phyloP scores from a whole-genome alignment of 768 basidiomycete species.

The Gymnopilus junonius region DNA sequence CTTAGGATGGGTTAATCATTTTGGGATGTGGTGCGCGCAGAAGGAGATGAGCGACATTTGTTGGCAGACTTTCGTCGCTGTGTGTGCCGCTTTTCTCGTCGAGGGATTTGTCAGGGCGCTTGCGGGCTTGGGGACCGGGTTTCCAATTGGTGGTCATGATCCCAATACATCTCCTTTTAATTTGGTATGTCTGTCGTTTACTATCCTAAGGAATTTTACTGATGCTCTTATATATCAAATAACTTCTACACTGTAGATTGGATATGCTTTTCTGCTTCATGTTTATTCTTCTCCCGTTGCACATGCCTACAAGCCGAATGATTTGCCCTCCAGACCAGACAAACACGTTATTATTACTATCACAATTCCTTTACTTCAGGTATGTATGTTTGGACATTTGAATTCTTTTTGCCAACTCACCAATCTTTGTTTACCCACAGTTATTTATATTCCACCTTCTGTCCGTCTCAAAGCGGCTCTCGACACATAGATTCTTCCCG shows the following conservation, averaged over 20 bases:
- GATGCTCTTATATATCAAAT: constrained; percentile 1
- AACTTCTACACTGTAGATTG: constrained; percentile 51
- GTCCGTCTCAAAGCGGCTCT: constrained; percentile 65
- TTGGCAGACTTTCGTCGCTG: constrained; percentile 74
- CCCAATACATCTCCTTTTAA: constrained; percentile 70
- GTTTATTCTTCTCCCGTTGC: constrained; percentile 72
- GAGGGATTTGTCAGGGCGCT: constrained; percentile 71
- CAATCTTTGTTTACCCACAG: constrained; percentile 36
- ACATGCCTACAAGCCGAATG: constrained; percentile 48
- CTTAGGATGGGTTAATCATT: constrained; percentile 28
- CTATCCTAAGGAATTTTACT: too few relatives aligned
- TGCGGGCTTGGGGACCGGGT: constrained; percentile 57
- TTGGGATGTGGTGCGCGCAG: constrained; percentile 49
- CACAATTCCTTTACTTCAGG: constrained; percentile 74
- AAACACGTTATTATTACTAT: constrained; percentile 76
- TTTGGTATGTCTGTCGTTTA: constrained; percentile 49
- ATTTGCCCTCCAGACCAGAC: constrained; percentile 67
- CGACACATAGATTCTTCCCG: constrained; percentile 71
- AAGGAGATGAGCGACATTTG: constrained; percentile 67
- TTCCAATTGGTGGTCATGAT: constrained; percentile 39
- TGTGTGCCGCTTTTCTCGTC: constrained; percentile 66
- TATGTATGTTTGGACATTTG: constrained; percentile 30
- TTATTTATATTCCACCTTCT: constrained; percentile 67
- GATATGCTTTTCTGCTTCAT: constrained; percentile 77
- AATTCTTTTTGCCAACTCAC: not conserved